phyloP scores from a whole-genome alignment of 768 basidiomycete genomes.

The Lanmaoa pseudosensibilis region DNA sequence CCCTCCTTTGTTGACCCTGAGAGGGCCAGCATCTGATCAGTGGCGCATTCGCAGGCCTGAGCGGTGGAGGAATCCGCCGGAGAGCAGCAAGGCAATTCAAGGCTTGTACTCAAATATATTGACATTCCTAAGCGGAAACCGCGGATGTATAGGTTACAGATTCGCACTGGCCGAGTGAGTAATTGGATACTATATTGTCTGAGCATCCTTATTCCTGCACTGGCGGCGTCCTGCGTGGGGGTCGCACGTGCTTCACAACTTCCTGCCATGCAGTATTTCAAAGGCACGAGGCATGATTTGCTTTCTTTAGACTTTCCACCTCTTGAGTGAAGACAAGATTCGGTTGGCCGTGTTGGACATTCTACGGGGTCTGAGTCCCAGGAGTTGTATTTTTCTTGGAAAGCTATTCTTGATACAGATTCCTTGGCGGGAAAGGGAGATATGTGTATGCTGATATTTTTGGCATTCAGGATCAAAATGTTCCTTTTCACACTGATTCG shows the following conservation, averaged over 20 bases:
- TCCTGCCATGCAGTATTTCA: slow-evolving; percentile 3
- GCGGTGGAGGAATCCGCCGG: slow-evolving; percentile 47
- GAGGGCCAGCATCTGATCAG: slow-evolving; percentile 17
- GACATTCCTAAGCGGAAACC: slow-evolving; percentile 58
- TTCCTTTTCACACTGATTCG: slow-evolving; percentile 58
- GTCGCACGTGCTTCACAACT: slow-evolving; percentile 9
- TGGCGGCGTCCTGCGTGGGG: slow-evolving; percentile 4
- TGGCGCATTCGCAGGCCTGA: slow-evolving; percentile 44
- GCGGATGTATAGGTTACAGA: slow-evolving; percentile 61
- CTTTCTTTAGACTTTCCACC: slow-evolving; percentile 24
- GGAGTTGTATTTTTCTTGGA: slow-evolving; percentile 1
- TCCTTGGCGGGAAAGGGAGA: background rate
- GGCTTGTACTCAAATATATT: slow-evolving; percentile 55
- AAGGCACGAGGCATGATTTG: slow-evolving; percentile 14
- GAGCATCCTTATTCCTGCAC: slow-evolving; percentile 11
- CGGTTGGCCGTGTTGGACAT: slow-evolving; percentile 5
- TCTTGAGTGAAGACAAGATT: slow-evolving; percentile 7
- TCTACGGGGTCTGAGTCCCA: background rate
- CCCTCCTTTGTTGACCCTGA: slow-evolving; percentile 26
- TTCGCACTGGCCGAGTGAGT: slow-evolving; percentile 64
- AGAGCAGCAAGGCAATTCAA: slow-evolving; percentile 39
- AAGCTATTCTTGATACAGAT: slow-evolving; percentile 1
- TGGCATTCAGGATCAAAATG: slow-evolving; percentile 53
- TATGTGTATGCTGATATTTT: slow-evolving; percentile 20
- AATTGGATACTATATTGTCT: background rate